A percentile compares a stretch with the other conserved stretches of the same genome.
Evolutionary conservation across 371 early-diverging fungal genomes (phyloP).

Genomic region (Mucor lusitanicus): DNA sequence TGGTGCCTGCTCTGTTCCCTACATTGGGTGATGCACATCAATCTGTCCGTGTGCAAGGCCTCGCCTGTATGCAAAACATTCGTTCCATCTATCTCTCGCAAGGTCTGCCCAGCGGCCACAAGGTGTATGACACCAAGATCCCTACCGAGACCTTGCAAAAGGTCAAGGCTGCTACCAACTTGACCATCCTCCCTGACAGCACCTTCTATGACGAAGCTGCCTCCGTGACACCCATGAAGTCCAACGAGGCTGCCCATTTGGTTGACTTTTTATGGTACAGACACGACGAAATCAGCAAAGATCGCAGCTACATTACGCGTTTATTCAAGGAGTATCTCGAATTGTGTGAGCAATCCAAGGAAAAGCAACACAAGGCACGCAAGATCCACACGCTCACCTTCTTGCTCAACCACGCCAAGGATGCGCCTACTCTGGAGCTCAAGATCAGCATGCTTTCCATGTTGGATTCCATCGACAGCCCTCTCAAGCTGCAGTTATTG

Average conservation of each 20-base stretch:
- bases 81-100: constrained; percentile 35
- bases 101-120: constrained; percentile 35
- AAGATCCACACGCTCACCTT: constrained; percentile 54
- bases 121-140: constrained; percentile 44
- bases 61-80: constrained; percentile 58
- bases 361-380: constrained; percentile 34
- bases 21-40: constrained; percentile 55
- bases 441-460: constrained; percentile 59
- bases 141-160: constrained; percentile 12
- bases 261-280: constrained; percentile 48
- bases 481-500: constrained; percentile 65
- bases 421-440: constrained; percentile 40
- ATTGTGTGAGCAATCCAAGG: constrained; percentile 23
- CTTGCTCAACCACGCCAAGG: constrained; percentile 70
- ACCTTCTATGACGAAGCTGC: constrained; percentile 41
- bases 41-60: constrained; percentile 61
- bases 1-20: constrained; percentile 75
- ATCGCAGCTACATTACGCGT: constrained; percentile 25
- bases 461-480: constrained; percentile 57
- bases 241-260: constrained; percentile 55
- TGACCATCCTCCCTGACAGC: constrained; percentile 48
- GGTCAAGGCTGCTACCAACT: constrained; percentile 42
- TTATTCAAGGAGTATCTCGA: constrained; percentile 35
- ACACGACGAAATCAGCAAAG: constrained; percentile 42
- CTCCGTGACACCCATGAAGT: constrained; percentile 52